Percentiles rank a stretch among this genome's conserved stretches.
Evolutionary conservation across 805 yeast genomes (phyloP).

Genomic region (Yamadazyma philogaea): DNA sequence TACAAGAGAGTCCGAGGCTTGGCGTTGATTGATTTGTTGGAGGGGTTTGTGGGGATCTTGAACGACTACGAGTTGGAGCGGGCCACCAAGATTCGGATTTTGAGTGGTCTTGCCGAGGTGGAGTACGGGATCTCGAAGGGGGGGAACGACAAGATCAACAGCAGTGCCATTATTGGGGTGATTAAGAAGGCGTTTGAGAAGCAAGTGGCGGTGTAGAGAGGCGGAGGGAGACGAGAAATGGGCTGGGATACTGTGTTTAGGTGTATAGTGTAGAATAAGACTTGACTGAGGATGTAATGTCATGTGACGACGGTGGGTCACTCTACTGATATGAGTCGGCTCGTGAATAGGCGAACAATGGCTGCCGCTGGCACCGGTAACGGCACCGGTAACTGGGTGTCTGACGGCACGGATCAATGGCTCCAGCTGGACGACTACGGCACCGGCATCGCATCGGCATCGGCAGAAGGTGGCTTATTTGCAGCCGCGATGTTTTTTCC

Average conservation of each 20-base stretch:
- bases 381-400: no score
- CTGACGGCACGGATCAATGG: no score
- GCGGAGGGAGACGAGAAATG: no score
- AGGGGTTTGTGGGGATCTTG: constrained; percentile 70
- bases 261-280: background rate
- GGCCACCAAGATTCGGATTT: constrained; percentile 57
- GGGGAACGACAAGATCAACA: constrained; percentile 85
- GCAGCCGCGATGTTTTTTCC: no score
- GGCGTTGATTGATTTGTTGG: constrained; percentile 81
- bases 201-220: constrained; percentile 1
- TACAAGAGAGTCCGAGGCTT: constrained; percentile 74
- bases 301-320: no score
- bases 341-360: no score
- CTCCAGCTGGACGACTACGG: no score
- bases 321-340: no score
- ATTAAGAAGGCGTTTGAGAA: constrained; percentile 64
- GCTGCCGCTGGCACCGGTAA: no score
- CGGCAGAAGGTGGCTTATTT: no score
- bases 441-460: no score
- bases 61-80: constrained; percentile 64
- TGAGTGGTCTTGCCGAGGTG: constrained; percentile 75
- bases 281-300: background rate
- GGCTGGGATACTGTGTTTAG: no score
- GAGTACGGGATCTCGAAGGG: constrained; percentile 92
- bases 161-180: constrained; percentile 86